Evolutionary conservation across 2,329 filamentous ascomycete genomes (phyloP).

Genomic region (Aspergillus sp.): DNA sequence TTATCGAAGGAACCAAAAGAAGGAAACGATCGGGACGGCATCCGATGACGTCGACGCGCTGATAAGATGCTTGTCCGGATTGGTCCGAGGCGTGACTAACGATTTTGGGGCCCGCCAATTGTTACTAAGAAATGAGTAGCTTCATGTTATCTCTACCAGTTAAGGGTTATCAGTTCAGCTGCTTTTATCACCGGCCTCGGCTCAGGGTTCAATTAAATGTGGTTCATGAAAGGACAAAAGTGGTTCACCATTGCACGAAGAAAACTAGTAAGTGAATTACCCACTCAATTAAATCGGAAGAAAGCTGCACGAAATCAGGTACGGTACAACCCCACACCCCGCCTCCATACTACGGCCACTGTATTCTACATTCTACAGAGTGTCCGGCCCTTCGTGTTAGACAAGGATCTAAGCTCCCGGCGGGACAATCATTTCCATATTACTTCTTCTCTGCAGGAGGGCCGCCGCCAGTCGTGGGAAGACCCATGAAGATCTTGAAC

Average conservation of each 20-base stretch:
- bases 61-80: conserved; percentile 33
- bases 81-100: conserved; percentile 25
- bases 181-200: conserved; percentile 11
- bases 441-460: conserved; percentile 49
- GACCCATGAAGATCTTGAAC: conserved; percentile 87
- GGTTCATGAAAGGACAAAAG: too few species aligned
- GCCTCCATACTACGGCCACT: not conserved
- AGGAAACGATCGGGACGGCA: not conserved
- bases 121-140: too few species aligned
- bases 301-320: conserved; percentile 7
- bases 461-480: conserved; percentile 77
- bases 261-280: not conserved
- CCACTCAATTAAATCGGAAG: not conserved
- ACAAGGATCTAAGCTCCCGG: not conserved
- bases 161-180: not conserved
- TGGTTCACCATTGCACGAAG: too few species aligned
- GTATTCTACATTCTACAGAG: not conserved
- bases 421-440: not conserved
- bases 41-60: conserved; percentile 8
- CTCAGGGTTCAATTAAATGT: not conserved
- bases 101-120: conserved; percentile 1
- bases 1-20: too few species aligned
- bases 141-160: too few species aligned
- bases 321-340: not conserved
- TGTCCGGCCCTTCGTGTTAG: not conserved